Evolutionary conservation across 768 basidiomycete species (phyloP).

Genomic region (Phallus indusiatus): DNA sequence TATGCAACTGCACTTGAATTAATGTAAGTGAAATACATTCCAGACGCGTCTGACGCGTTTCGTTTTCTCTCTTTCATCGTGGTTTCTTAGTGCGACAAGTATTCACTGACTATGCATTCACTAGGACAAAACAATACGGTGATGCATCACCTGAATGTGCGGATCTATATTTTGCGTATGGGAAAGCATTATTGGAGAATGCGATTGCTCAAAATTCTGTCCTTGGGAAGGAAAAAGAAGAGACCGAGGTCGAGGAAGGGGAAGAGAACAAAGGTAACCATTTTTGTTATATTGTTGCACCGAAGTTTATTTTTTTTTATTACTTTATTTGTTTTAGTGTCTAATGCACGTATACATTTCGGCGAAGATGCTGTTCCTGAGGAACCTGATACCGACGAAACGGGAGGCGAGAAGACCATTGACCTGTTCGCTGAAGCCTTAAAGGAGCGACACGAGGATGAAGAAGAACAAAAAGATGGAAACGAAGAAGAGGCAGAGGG

Average conservation of each 20-base stretch:
- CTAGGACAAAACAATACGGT: constrained; percentile 61
- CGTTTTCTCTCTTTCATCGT: not conserved
- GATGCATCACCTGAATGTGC: constrained; percentile 80
- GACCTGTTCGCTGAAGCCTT: constrained; percentile 56
- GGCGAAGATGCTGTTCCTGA: constrained; percentile 51
- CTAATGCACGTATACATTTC: constrained; percentile 52
- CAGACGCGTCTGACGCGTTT: constrained; percentile 7
- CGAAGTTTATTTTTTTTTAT: constrained; percentile 4
- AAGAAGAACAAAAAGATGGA: constrained; percentile 36
- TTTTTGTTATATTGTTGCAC: not conserved
- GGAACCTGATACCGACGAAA: constrained; percentile 7
- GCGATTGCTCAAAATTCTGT: constrained; percentile 81
- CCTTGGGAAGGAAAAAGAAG: constrained; percentile 71
- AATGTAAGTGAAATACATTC: constrained; percentile 47
- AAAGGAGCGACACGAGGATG: constrained; percentile 25
- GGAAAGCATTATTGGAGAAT: constrained; percentile 87
- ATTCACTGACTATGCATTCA: not conserved
- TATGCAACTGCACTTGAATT: constrained; percentile 81
- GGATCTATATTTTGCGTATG: constrained; percentile 84
- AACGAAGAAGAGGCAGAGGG: constrained; percentile 58
- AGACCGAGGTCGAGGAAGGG: constrained; percentile 42
- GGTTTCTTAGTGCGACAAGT: not conserved
- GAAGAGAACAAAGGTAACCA: constrained; percentile 31
- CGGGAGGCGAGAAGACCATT: constrained; percentile 36
- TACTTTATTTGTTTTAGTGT: constrained; percentile 15